Evolutionary conservation across 129 eudicot species (phyloP), one percentile per base, ranked within the genome.

Genomic region (Erigeron canadensis): DNA sequence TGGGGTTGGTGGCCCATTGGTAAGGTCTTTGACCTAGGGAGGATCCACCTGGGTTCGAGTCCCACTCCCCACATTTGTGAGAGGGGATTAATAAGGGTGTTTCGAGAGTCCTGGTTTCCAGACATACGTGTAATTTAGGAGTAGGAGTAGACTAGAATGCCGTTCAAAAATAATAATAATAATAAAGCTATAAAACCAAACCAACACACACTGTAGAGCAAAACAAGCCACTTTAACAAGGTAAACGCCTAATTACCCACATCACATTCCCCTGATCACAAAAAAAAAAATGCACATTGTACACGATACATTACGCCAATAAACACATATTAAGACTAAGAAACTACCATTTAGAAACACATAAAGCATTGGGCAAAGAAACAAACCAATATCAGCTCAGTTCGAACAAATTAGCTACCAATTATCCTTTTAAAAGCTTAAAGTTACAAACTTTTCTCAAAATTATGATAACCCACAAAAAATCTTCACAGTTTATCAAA

Each of bases 351-450:
- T 28, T 3, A 28, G 3, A 28, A 28, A 28, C 34, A 28, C 34
- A 28, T 28, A 28, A 28, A 28, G 34, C 34, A 28, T 28, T 28
- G 34, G 34, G 34, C 34, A 3, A 28, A 28, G 42, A 23, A 42
- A 44, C 40, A 38, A 51, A 40, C 10, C 12, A 39, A 17, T 61
- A 40, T 19, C 46, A 69, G 22, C 55, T 69, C 69, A 38, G 37
- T 37, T 60, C 69, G 64, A 59, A 58, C 51, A 62, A 58, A 58
- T 18, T 12, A 11, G 34, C 60, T 59, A 75, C 28, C 59, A 57
- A 2, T 19, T 67, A 23, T 18, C 53, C 50, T 40, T 37, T 28
- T 3, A 17, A 23, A 60, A 28, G 34, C 9, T 23, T 9, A 47
- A 39, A 46, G 5, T 16, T 6, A 28, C 34, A 28, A 28, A 28